Percentiles rank a stretch among this genome's conserved stretches.
These are phyloP conservation scores for Amphichorda felina DNA, from an alignment of 2,329 filamentous ascomycete species.

Conservation along the genomic window DNA sequence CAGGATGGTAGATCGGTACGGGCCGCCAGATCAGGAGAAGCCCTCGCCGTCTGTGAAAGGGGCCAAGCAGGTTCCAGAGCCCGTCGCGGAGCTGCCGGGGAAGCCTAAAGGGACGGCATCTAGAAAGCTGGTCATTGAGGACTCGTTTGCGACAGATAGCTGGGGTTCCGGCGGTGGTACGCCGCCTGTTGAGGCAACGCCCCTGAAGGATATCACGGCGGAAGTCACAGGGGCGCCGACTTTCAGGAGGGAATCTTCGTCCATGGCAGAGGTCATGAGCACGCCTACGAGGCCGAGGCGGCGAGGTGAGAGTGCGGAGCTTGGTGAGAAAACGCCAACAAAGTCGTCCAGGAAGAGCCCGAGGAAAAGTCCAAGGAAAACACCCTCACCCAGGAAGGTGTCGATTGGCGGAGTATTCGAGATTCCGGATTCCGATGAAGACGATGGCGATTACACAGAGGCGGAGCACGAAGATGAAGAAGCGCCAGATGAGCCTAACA, in stretches of 20 bases:
- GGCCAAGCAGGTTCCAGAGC: slow-evolving; percentile 8
- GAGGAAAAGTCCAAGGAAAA: not conserved
- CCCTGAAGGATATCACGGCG: slow-evolving; percentile 5
- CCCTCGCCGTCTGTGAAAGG: slow-evolving; percentile 19
- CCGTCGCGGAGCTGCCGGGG: slow-evolving; percentile 8
- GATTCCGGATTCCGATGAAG: slow-evolving; percentile 38
- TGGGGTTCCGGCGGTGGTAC: slow-evolving; percentile 13
- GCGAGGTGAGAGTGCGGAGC: not conserved
- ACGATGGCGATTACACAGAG: not conserved
- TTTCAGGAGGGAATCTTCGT: slow-evolving; percentile 4
- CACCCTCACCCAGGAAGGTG: not conserved
- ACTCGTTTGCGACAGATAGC: slow-evolving; percentile 29
- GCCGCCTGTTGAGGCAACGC: slow-evolving; percentile 9
- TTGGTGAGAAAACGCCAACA: not conserved
- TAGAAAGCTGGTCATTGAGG: slow-evolving; percentile 26
- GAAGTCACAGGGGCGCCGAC: slow-evolving; percentile 2
- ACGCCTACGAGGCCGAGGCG: slow-evolving; percentile 3
- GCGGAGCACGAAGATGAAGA: not conserved
- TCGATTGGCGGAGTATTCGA: slow-evolving; percentile 14
- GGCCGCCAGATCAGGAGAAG: slow-evolving; percentile 14
- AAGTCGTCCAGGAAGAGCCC: not conserved
- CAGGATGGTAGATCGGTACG: slow-evolving; percentile 26
- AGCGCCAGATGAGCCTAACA: not conserved
- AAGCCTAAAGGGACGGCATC: slow-evolving; percentile 5
- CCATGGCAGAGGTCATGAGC: slow-evolving; percentile 1